These are phyloP conservation scores for Acanthamoeba royreba DNA, from an alignment of 208 protist species.

Conservation along the genomic window DNA sequence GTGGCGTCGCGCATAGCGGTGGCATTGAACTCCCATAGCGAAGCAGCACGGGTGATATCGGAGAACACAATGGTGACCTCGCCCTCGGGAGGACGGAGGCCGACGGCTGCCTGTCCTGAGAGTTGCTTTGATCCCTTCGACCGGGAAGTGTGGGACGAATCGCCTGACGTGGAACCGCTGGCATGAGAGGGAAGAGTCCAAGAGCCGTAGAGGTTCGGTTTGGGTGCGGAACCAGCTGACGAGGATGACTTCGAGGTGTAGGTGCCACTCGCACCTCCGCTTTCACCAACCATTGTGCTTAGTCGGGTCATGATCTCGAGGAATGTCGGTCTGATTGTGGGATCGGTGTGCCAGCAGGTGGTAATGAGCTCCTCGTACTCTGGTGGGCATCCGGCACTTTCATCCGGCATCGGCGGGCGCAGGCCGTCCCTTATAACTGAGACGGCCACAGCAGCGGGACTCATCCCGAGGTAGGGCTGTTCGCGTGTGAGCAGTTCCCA, in stretches of 20 bases:
- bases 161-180: not conserved
- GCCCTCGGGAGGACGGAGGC: not conserved
- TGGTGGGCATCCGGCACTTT: not conserved
- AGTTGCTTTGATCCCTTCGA: not conserved
- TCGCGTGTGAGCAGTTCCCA: constrained; percentile 32
- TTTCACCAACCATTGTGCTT: not conserved
- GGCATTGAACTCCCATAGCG: constrained; percentile 34
- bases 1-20: constrained; percentile 45
- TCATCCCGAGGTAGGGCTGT: constrained; percentile 15
- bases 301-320: constrained; percentile 7
- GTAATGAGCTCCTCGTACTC: not conserved
- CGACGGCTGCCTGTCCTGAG: not conserved
- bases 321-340: not conserved
- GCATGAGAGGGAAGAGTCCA: not conserved
- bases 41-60: constrained; percentile 13
- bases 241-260: not conserved
- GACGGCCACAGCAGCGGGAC: not conserved
- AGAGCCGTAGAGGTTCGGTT: not conserved
- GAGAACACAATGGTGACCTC: constrained; percentile 32
- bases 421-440: not conserved
- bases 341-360: not conserved
- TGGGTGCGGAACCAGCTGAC: not conserved
- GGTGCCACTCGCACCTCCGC: no score
- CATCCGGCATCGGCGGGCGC: not conserved
- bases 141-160: no score